phyloP scores from a whole-genome alignment of 176 grass and related monocot species.

The Stipa capillata region DNA sequence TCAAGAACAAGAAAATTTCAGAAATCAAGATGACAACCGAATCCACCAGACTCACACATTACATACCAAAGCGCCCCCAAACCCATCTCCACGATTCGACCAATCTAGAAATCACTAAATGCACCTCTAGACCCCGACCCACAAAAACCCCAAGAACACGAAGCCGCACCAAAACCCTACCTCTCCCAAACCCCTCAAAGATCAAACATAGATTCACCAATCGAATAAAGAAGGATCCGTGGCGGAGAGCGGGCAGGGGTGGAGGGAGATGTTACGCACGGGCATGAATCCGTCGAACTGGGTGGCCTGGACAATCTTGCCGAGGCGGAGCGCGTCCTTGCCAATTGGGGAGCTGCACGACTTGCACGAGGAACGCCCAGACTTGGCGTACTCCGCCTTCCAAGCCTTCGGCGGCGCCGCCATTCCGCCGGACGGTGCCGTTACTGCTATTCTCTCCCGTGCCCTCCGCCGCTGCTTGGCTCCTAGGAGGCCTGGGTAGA shows the following conservation, averaged over 20 bases:
- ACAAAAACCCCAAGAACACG: not conserved
- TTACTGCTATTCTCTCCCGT: not conserved
- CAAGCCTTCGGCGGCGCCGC: conserved; percentile 66
- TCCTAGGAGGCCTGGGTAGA: not conserved
- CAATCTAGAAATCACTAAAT: not conserved
- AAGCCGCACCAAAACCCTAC: conserved; percentile 27
- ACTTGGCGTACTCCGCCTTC: conserved; percentile 96
- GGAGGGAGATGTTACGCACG: conserved; percentile 20
- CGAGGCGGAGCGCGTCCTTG: conserved; percentile 76
- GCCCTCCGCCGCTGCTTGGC: not conserved
- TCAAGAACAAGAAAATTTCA: not conserved
- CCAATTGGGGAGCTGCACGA: conserved; percentile 67
- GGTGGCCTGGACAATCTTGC: conserved; percentile 85
- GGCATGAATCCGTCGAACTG: conserved; percentile 98
- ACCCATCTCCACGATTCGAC: not conserved
- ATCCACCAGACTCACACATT: not conserved
- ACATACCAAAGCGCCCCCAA: too few species aligned
- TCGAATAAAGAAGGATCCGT: not conserved
- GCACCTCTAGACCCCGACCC: not conserved
- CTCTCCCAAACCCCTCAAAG: not conserved
- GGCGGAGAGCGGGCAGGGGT: not conserved
- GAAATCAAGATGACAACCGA: not conserved
- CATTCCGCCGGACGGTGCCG: conserved; percentile 21
- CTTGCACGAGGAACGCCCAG: conserved; percentile 87
- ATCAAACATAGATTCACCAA: not conserved